Evolutionary conservation across 208 protist genomes (phyloP), one percentile per base, ranked within the genome.

Genomic region (Leishmania turanica): DNA sequence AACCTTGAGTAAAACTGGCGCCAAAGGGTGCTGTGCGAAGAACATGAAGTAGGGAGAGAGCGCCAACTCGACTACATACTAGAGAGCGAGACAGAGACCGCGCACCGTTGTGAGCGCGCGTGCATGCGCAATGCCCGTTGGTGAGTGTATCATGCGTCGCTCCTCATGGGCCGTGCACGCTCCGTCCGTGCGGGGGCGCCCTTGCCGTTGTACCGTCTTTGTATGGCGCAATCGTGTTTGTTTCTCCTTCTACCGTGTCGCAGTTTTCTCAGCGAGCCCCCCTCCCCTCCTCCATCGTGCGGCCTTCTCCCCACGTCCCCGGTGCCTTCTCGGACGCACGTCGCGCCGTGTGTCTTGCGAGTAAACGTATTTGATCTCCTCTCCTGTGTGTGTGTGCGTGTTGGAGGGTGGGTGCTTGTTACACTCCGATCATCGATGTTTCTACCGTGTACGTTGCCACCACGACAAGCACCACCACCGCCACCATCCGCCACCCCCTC

Each of bases 1-100:
- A 81, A 49, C 40, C 51, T 84, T 34, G 73, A 82, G 62, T 86
- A 75, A 34, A 15, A 62, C 72, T 64, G 54, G 66, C 37, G 51
- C 34, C 47, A 76, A 2, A 19, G n/a, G 47, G 31, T 34, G 24
- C 17, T 54, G 69, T 15, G 24, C 51, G 51, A 56, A 76, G 24
- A 62, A 31, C 31, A 54, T 40, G 34, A 58, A 24, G 40, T 42
- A 60, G n/a, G 7, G 8, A 54, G n/a, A 53, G 27, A 27, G 21
- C 51, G 15, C 24, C 31, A 68, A 31, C 62, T 64, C 13, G 62
- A 40, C 31, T 21, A 68, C 7, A 2, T 68, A 40, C 62, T 2
- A 40, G 31, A 40, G 31, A 21, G 31, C 5, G 62, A 40, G 62
- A 40, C 40, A 68, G 21, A 58, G 53, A 6, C 19, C 56, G 17